Evolutionary conservation across 1,284 basidiomycete species (phyloP).

Genomic region (Neolentinus lepideus): DNA sequence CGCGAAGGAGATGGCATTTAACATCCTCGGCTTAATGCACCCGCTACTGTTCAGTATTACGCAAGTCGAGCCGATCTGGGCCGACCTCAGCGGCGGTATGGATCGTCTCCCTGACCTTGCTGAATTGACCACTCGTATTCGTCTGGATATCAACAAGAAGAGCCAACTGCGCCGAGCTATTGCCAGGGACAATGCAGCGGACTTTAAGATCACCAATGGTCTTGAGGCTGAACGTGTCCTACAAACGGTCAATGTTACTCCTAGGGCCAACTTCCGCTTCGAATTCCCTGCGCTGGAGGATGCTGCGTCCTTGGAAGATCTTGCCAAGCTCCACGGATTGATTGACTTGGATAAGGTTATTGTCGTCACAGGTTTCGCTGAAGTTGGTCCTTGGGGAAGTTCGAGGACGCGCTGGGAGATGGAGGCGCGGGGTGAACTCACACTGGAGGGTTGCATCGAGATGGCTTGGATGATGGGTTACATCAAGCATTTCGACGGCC

Average conservation of each 20-base stretch:
- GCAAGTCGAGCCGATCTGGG: constrained; percentile 99
- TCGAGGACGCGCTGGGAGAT: constrained; percentile 99
- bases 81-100: constrained; percentile 96
- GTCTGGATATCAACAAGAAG: constrained; percentile 70
- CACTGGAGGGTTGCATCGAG: constrained; percentile 96
- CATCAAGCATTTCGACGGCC: constrained; percentile 98
- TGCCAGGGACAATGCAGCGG: constrained; percentile 88
- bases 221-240: constrained; percentile 90
- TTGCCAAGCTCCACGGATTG: constrained; percentile 75
- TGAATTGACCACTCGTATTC: constrained; percentile 86
- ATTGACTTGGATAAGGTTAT: constrained; percentile 95
- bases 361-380: constrained; percentile 92
- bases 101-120: constrained; percentile 93
- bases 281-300: constrained; percentile 84
- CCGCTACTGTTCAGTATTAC: constrained; percentile 99
- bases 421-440: constrained; percentile 91
- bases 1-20: constrained; percentile 99
- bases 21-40: constrained; percentile 98
- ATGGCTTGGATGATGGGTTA: constrained; percentile 99
- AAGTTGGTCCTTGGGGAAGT: constrained; percentile 98
- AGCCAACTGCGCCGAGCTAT: constrained; percentile 91
- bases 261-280: constrained; percentile 96
- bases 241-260: constrained; percentile 89
- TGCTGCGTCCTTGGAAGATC: constrained; percentile 58
- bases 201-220: constrained; percentile 91